Base-by-base conservation (phyloP, 495 filamentous ascomycete genomes). In the Tuber microsphaerosporum region DNA sequence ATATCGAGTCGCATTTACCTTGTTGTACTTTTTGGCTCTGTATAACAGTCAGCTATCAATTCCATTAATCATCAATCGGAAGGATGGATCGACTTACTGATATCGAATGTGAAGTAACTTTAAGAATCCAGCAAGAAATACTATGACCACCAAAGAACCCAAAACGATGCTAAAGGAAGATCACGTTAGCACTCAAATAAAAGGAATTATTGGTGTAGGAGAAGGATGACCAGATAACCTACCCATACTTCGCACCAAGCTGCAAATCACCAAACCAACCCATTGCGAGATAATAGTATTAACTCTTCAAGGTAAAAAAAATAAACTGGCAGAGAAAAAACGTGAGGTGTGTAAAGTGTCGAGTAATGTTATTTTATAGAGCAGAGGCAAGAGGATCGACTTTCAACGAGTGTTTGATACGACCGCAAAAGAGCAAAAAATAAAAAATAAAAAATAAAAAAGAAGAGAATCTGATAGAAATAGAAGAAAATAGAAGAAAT, bases 41-140 rank as follows among this genome's bases (percentile, higher is more conserved):
- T 37, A 75, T 31, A 45, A 73, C 61, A 22, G 73, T 81, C 69
- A 81, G 71, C 26, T 69, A 78, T 22, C 51, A 71, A n/a, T 61
- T 39, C 6, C 22, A 44, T 34, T n/a, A 45, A 71, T 14, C 48
- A 34, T 42, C 45, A 69, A 34, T 16, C 45, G 61, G 46, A 6
- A 69, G 42, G 73, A 70, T 26, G 72, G 16, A 5, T 65, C 6
- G 26, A 74, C 81, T 51, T 71, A 84, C 84, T 76, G 84, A 75
- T 75, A 75, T 46, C 81, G 84, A 44, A 84, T 81, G n/a, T 79
- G 69, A 34, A 76, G 73, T 42, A 84, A 41, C 41, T 85, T 84
- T 45, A 82, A 74, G 10, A 79, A 71, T 26, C 84, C 83, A 34
- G 75, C 84, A 26, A 76, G 26, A 26, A 84, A 74, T 31, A 82